Base-by-base conservation (phyloP, 179 eudicot genomes). In the Corrigiola litoralis region DNA sequence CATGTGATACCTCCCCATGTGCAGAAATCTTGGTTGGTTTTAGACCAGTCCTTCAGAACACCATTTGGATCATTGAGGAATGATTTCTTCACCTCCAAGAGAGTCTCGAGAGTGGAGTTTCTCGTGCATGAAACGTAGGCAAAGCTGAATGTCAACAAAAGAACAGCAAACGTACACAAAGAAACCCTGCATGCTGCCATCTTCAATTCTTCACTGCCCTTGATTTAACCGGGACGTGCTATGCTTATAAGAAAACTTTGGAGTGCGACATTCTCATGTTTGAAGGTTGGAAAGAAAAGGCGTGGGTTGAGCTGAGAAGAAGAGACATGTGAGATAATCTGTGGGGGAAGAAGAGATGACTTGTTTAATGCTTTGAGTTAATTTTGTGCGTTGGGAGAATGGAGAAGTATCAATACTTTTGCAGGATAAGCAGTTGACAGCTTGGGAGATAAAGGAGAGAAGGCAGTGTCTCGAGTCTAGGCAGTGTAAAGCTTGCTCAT, bases 1-100 rank as follows among this genome's bases (percentile, higher is more conserved):
- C 98, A 92, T 1, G 76, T 73, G 53, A 92, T 55, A 32, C 96
- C 96, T 1, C 20, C 60, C 98, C 98, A 92, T 48, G 65, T 72
- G 75, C 98, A 92, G 74, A 75, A 85, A 59, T 74, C 69, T 6
- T 80, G 69, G 73, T 80, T 84, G 18, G 33, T 45, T 0, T 51
- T 20, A 0, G 88, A 79, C 98, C 98, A 92, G 31, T 72, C 69
- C 10, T 52, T 50, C 31, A 92, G 21, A 1, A 81, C 80, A 32
- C 80, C 82, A 28, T 76, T 74, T 58, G 98, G 87, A 79, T 89
- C 96, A 7, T 73, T 57, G 1, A 29, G 9, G 53, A 92, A 85
- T 1, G 92, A 82, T 33, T 47, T 60, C 68, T 79, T 90, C 54
- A 87, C 80, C 27, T 87, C 79, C 23, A 92, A 64, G 3, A 92